Percentiles rank a stretch among this genome's conserved stretches.
These are phyloP conservation scores for Saccharomycopsis sp. DNA, from an alignment of 805 yeast genomes.

Conservation along the genomic window DNA sequence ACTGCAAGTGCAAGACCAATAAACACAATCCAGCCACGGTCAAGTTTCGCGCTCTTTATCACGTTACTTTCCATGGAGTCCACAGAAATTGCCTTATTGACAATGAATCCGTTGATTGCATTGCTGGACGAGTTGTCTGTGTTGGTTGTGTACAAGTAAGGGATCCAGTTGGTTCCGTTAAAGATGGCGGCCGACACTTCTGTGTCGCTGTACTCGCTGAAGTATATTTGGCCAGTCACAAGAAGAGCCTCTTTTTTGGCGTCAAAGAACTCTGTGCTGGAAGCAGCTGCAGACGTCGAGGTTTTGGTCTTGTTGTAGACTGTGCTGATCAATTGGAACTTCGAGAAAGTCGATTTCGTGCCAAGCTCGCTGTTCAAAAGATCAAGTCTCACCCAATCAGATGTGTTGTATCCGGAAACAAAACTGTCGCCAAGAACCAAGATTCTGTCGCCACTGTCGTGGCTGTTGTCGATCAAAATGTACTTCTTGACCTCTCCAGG, in stretches of 20 bases:
- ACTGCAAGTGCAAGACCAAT: constrained; percentile 63
- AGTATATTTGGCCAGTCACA: constrained; percentile 49
- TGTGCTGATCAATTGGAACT: constrained; percentile 25
- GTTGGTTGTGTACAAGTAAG: constrained; percentile 44
- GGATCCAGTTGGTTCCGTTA: constrained; percentile 64
- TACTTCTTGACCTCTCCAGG: constrained; percentile 36
- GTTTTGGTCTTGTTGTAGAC: constrained; percentile 28
- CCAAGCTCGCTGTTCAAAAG: constrained; percentile 11
- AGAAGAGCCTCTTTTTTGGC: constrained; percentile 39
- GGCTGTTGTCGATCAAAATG: constrained; percentile 38
- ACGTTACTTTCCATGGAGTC: constrained; percentile 14
- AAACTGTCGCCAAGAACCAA: constrained; percentile 36
- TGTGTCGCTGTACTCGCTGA: constrained; percentile 47
- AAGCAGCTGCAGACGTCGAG: constrained; percentile 16
- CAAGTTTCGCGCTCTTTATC: constrained; percentile 25
- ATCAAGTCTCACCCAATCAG: constrained; percentile 17
- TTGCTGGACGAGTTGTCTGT: constrained; percentile 25
- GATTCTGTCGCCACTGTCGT: constrained; percentile 9
- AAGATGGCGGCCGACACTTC: constrained; percentile 47
- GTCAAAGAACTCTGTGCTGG: constrained; percentile 31
- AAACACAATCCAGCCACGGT: constrained; percentile 60
- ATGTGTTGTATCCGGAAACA: constrained; percentile 28
- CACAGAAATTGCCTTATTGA: constrained; percentile 34
- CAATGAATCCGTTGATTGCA: constrained; percentile 28
- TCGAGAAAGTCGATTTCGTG: constrained; percentile 12